Evolutionary conservation across 2,329 filamentous ascomycete species (phyloP).

Genomic region (Hypocreales sp.): DNA sequence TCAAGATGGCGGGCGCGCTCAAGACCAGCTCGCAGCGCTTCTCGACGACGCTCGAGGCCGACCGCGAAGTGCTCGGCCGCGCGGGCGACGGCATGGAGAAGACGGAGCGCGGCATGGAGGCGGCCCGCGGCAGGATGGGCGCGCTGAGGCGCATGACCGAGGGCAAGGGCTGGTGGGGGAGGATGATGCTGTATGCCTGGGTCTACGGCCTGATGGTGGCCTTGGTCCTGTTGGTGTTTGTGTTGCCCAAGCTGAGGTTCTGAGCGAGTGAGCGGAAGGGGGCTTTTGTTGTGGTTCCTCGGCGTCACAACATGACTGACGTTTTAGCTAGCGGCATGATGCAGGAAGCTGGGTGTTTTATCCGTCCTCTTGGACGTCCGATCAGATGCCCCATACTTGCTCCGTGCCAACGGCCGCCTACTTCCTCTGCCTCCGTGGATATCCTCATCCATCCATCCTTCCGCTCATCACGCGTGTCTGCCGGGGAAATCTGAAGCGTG

Average conservation of each 20-base stretch:
- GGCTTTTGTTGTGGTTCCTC: too few species aligned
- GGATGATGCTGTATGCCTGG: conserved; percentile 71
- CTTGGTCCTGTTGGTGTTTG: conserved; percentile 66
- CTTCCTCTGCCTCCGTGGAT: too few species aligned
- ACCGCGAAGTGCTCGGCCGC: conserved; percentile 55
- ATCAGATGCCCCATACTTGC: too few species aligned
- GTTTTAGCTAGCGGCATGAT: too few species aligned
- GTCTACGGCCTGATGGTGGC: conserved; percentile 71
- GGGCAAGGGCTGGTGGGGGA: conserved; percentile 73
- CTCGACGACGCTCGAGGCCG: conserved; percentile 51
- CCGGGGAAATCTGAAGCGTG: too few species aligned
- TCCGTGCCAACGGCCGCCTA: too few species aligned
- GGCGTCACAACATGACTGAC: too few species aligned
- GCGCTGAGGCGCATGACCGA: conserved; percentile 67
- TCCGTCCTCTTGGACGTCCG: too few species aligned
- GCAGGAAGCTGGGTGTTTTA: too few species aligned
- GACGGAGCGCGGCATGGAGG: conserved; percentile 61
- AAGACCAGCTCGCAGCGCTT: conserved; percentile 64
- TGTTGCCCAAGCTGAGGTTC: conserved; percentile 78
- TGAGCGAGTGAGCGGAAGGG: too few species aligned
- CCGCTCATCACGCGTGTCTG: too few species aligned
- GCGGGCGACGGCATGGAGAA: conserved; percentile 64
- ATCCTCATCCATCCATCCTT: too few species aligned
- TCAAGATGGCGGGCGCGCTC: conserved; percentile 62
- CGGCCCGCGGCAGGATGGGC: conserved; percentile 64